These are phyloP conservation scores for Pueraria montana DNA, from an alignment of 306 rosid species.

Conservation along the genomic window DNA sequence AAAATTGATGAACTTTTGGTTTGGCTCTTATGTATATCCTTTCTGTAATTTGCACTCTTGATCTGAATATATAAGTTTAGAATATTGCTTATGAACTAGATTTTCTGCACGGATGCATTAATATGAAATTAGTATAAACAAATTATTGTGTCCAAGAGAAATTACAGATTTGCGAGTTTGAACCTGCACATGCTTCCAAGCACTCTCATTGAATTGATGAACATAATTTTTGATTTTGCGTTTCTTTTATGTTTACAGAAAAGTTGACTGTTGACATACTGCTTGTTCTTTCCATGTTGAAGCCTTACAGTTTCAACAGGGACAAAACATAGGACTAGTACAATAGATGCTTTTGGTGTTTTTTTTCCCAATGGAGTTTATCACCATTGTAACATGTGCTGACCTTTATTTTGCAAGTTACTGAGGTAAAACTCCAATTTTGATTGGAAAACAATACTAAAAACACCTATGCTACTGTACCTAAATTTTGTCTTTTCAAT, in stretches of 20 bases:
- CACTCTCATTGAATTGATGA: background rate
- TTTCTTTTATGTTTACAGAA: conserved; percentile 21
- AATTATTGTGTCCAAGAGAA: conserved; percentile 19
- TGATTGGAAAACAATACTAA: background rate
- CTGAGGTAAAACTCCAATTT: background rate
- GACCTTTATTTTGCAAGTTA: background rate
- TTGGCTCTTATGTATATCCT: background rate
- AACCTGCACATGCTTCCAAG: conserved; percentile 25
- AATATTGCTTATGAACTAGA: background rate
- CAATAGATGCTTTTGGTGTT: background rate
- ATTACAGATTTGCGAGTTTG: background rate
- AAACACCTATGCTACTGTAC: background rate
- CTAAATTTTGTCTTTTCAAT: background rate
- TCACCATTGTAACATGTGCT: background rate
- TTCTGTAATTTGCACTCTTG: background rate
- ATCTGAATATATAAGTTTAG: background rate
- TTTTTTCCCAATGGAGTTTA: background rate
- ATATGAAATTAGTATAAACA: background rate
- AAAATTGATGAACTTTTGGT: background rate
- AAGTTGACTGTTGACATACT: conserved; percentile 10
- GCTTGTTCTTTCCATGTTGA: conserved; percentile 27
- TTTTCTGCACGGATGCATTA: background rate
- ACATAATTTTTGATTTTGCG: background rate
- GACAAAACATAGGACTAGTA: background rate
- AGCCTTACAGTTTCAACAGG: background rate